phyloP scores from a whole-genome alignment of 2,329 filamentous ascomycete species.

The Colletotrichum destructivum region DNA sequence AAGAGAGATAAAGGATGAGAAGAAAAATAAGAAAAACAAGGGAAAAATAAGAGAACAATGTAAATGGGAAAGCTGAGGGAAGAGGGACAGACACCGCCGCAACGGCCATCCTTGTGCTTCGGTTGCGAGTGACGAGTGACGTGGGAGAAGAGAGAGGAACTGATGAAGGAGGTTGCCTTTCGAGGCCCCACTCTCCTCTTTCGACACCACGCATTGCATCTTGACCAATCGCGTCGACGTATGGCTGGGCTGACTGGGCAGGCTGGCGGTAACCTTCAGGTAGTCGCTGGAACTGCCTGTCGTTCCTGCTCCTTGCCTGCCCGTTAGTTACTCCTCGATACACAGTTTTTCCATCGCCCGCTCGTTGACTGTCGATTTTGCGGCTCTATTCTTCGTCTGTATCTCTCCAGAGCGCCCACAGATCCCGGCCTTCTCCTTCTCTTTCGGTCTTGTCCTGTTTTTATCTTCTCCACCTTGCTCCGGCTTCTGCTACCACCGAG shows the following conservation, averaged over 20 bases:
- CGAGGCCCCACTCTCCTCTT: slow-evolving; percentile 37
- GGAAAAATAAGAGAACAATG: neutral
- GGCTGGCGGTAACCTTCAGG: neutral
- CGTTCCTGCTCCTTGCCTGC: no score
- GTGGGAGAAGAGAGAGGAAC: neutral
- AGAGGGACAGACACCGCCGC: neutral
- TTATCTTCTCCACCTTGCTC: neutral
- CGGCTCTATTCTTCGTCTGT: neutral
- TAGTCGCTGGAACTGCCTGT: no score
- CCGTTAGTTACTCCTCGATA: slow-evolving; percentile 1
- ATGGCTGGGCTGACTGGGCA: neutral
- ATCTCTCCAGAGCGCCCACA: neutral
- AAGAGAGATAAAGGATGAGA: neutral
- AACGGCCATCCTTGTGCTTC: neutral
- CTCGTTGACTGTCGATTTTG: slow-evolving; percentile 19
- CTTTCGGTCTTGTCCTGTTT: neutral
- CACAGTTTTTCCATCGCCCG: slow-evolving; percentile 16
- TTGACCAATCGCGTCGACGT: slow-evolving; percentile 12
- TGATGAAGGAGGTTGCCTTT: slow-evolving; percentile 6
- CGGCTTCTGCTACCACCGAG: neutral
- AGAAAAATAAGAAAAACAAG: neutral
- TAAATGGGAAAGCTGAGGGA: no score
- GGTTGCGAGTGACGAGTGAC: neutral
- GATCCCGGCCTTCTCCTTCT: neutral
- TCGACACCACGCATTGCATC: slow-evolving; percentile 23